Conservation (phyloP, 129 eudicot species). For the Ambrosia artemisiifolia region DNA sequence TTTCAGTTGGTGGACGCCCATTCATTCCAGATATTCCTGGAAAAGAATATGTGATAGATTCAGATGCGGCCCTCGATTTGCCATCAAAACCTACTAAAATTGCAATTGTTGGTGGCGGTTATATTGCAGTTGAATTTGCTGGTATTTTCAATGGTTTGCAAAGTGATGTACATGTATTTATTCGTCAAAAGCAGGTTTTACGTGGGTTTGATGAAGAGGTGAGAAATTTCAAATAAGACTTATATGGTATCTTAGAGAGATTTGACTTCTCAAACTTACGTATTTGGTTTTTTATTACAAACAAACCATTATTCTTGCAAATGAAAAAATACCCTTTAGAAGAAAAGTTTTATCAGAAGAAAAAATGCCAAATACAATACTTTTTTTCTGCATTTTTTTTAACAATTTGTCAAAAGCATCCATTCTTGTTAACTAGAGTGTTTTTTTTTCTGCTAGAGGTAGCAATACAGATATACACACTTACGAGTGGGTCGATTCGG, state of each 20-base stretch:
- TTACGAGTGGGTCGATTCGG: neutral
- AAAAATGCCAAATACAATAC: neutral
- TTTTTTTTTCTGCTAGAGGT: neutral
- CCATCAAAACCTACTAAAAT: conserved; percentile 83
- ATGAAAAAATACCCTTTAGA: neutral
- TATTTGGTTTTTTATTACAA: conserved; percentile 7
- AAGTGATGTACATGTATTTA: conserved; percentile 94
- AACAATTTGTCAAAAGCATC: neutral
- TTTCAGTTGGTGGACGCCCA: conserved; percentile 97
- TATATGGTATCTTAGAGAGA: neutral
- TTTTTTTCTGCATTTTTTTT: neutral
- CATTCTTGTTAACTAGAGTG: neutral
- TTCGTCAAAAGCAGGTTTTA: conserved; percentile 88
- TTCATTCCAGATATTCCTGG: conserved; percentile 97
- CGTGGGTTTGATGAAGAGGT: conserved; percentile 99
- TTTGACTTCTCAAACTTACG: neutral
- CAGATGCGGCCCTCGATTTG: conserved; percentile 95
- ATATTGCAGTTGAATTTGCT: conserved; percentile 96
- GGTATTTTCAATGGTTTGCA: conserved; percentile 93
- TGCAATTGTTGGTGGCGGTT: conserved; percentile 98
- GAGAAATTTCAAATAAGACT: conserved; percentile 14
- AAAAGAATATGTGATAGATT: conserved; percentile 80
- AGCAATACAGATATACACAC: neutral
- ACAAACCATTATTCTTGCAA: neutral
- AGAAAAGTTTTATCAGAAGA: neutral